Conservation (phyloP, 495 filamentous ascomycete species). For the Schizothecium vesticola region DNA sequence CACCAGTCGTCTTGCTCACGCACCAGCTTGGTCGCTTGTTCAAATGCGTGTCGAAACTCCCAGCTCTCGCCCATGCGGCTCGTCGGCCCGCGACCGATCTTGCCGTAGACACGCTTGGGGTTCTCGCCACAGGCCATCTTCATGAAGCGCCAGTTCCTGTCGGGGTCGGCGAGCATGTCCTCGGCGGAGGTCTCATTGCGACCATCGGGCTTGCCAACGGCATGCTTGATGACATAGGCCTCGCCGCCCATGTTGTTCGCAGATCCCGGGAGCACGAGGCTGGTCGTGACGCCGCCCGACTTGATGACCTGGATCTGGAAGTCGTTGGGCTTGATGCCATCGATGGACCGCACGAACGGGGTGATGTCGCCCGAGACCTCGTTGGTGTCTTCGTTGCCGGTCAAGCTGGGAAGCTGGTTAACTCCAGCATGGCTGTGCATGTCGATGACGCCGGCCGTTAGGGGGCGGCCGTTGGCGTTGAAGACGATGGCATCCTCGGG, state of each 20-base stretch:
- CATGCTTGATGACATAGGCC: conserved; percentile 59
- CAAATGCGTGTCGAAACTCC: conserved; percentile 58
- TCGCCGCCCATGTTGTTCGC: conserved; percentile 66
- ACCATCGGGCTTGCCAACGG: conserved; percentile 42
- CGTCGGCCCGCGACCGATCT: conserved; percentile 33
- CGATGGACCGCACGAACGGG: conserved; percentile 55
- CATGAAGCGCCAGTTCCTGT: conserved; percentile 53
- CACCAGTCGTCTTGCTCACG: conserved; percentile 58
- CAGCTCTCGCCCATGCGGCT: conserved; percentile 56
- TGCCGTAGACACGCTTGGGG: conserved; percentile 50
- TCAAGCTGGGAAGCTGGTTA: conserved; percentile 35
- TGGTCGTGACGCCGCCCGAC: conserved; percentile 62
- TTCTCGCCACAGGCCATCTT: conserved; percentile 73
- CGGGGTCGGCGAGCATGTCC: conserved; percentile 45
- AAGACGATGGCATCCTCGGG: conserved; percentile 38
- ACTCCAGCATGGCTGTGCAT: conserved; percentile 61
- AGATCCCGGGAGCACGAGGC: conserved; percentile 58
- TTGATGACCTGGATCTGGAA: conserved; percentile 56
- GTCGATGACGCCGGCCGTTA: conserved; percentile 61
- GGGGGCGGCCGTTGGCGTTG: conserved; percentile 50
- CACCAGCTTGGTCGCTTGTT: conserved; percentile 47
- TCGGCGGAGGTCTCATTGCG: conserved; percentile 48
- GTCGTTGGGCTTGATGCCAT: conserved; percentile 47
- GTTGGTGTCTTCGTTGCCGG: conserved; percentile 46
- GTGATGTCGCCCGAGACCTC: conserved; percentile 49